phyloP scores from a whole-genome alignment of 2,329 filamentous ascomycete species.

The Pestalotiopsis sp. region DNA sequence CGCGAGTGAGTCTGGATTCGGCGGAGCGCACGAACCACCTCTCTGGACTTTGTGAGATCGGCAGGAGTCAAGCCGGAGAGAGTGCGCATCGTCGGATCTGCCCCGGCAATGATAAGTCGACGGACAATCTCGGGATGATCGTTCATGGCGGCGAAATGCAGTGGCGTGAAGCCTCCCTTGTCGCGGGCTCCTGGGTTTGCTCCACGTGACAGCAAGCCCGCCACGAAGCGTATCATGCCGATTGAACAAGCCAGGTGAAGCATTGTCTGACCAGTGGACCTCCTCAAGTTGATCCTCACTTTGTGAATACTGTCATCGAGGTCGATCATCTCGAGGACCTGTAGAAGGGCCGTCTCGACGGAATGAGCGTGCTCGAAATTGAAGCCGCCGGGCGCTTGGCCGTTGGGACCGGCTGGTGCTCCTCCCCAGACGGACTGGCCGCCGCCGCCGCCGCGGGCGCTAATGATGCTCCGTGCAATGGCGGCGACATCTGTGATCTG shows the following conservation, averaged over 20 bases:
- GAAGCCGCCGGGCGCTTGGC: slow-evolving; percentile 48
- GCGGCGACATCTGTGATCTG: slow-evolving; percentile 64
- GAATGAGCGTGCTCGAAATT: slow-evolving; percentile 40
- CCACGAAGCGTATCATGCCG: slow-evolving; percentile 75
- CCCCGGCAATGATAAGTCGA: slow-evolving; percentile 72
- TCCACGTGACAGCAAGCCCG: slow-evolving; percentile 76
- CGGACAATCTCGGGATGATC: slow-evolving; percentile 76
- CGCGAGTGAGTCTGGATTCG: slow-evolving; percentile 64
- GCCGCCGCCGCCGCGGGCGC: slow-evolving; percentile 33
- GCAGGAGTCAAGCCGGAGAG: slow-evolving; percentile 71
- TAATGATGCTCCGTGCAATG: slow-evolving; percentile 63
- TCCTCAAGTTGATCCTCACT: slow-evolving; percentile 67
- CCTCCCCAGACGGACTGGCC: slow-evolving; percentile 48
- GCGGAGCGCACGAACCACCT: slow-evolving; percentile 66
- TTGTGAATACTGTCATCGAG: slow-evolving; percentile 72
- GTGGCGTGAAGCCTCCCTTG: slow-evolving; percentile 77
- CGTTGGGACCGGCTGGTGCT: slow-evolving; percentile 41
- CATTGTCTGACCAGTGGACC: slow-evolving; percentile 75
- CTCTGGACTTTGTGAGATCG: slow-evolving; percentile 69
- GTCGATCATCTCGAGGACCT: slow-evolving; percentile 78
- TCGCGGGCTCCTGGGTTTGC: slow-evolving; percentile 76
- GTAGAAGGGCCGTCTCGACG: slow-evolving; percentile 70
- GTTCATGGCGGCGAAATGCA: slow-evolving; percentile 81
- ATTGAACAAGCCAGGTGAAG: slow-evolving; percentile 78
- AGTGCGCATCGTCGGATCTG: slow-evolving; percentile 71